Evolutionary conservation across 306 rosid species (phyloP).

Genomic region (Cucumis cinereus): DNA sequence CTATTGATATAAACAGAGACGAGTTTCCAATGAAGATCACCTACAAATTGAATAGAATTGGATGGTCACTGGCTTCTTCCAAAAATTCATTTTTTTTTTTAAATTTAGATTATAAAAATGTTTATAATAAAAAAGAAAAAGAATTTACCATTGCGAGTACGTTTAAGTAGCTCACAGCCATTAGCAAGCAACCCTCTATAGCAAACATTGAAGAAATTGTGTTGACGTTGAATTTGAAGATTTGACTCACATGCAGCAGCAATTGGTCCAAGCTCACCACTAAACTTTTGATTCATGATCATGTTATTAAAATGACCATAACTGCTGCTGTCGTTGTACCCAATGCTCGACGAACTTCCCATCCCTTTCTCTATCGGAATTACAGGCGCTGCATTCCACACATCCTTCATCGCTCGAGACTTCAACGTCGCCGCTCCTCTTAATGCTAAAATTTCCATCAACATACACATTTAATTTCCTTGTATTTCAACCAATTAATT

Average conservation of each 20-base stretch:
- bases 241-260: not conserved
- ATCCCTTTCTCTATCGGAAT: constrained; percentile 65
- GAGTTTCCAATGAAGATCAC: constrained; percentile 94
- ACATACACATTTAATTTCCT: not conserved
- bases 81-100: too few species aligned
- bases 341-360: not conserved
- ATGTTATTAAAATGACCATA: constrained; percentile 35
- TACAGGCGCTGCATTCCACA: constrained; percentile 84
- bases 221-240: constrained; percentile 22
- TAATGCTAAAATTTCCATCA: constrained; percentile 34
- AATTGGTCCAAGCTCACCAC: constrained; percentile 45
- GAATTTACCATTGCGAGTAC: constrained; percentile 65
- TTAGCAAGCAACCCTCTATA: constrained; percentile 57
- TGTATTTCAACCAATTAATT: not conserved
- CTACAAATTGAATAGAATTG: constrained; percentile 20
- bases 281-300: constrained; percentile 13
- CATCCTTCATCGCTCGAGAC: constrained; percentile 89
- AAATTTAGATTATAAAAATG: too few species aligned
- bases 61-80: too few species aligned
- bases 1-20: constrained; percentile 77
- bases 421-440: constrained; percentile 94
- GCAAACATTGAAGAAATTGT: constrained; percentile 63
- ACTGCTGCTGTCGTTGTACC: constrained; percentile 17
- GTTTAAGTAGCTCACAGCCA: constrained; percentile 83
- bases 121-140: too few species aligned